These are phyloP conservation scores for Schizosaccharomyces osmophilus DNA, from an alignment of 805 yeast genomes.

Conservation along the genomic window DNA sequence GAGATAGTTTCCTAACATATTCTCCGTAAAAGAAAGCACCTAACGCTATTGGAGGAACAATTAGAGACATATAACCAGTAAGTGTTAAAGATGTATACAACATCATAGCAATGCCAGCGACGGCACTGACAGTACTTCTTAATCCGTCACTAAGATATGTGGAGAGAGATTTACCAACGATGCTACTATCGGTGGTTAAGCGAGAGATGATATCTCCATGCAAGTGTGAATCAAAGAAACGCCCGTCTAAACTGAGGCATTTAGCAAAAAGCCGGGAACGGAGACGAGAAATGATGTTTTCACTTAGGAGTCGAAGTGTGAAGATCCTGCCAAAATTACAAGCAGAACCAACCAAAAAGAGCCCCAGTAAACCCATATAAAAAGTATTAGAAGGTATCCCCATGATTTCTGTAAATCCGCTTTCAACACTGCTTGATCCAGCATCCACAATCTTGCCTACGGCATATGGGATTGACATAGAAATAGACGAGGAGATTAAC, in stretches of 20 bases:
- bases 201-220: slow-evolving; percentile 84
- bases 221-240: slow-evolving; percentile 68
- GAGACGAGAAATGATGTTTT: slow-evolving; percentile 60
- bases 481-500: slow-evolving; percentile 30
- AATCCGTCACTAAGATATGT: slow-evolving; percentile 84
- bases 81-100: slow-evolving; percentile 58
- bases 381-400: slow-evolving; percentile 45
- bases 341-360: slow-evolving; percentile 48
- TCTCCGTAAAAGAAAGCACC: slow-evolving; percentile 69
- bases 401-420: slow-evolving; percentile 15
- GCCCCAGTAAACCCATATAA: slow-evolving; percentile 30
- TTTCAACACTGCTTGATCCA: slow-evolving; percentile 20
- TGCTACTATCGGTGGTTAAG: slow-evolving; percentile 65
- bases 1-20: slow-evolving; percentile 46
- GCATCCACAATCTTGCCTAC: slow-evolving; percentile 73
- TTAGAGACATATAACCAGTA: slow-evolving; percentile 48
- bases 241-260: slow-evolving; percentile 63
- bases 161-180: slow-evolving; percentile 65
- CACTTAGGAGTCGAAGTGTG: slow-evolving; percentile 57
- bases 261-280: slow-evolving; percentile 55
- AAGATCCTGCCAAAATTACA: slow-evolving; percentile 68
- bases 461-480: slow-evolving; percentile 56
- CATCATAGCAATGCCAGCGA: slow-evolving; percentile 83
- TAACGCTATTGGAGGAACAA: slow-evolving; percentile 61
- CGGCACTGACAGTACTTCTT: slow-evolving; percentile 55